A percentile compares a stretch with the other conserved stretches of the same genome.
phyloP scores from a whole-genome alignment of 208 protist species.

The Kentomonas sorsogonicus region DNA sequence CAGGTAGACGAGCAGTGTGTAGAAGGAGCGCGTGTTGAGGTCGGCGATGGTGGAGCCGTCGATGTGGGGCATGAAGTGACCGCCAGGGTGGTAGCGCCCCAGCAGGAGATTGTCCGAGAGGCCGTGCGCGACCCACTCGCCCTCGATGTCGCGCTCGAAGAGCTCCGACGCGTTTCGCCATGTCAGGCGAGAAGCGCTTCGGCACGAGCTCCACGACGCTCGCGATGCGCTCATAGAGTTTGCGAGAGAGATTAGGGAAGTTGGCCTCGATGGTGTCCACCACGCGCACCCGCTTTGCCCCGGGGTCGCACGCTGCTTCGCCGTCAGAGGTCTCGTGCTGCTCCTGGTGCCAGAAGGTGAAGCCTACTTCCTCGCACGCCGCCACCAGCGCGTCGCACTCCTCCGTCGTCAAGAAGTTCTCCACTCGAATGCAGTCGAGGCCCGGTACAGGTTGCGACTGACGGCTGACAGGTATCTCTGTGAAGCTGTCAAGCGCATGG shows the following conservation, averaged over 20 bases:
- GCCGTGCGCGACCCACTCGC: conserved; percentile 65
- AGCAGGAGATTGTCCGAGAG: conserved; percentile 79
- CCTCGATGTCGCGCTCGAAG: conserved; percentile 73
- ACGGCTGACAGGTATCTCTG: conserved; percentile 10
- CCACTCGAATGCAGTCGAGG: conserved; percentile 71
- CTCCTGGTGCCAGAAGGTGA: conserved; percentile 70
- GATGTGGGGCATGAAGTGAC: conserved; percentile 90
- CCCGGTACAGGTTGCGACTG: conserved; percentile 13
- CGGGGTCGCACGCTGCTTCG: conserved; percentile 26
- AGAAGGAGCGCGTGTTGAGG: conserved; percentile 84
- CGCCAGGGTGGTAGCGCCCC: conserved; percentile 70
- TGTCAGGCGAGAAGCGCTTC: conserved; percentile 53
- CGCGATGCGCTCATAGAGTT: conserved; percentile 64
- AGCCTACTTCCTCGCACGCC: conserved; percentile 73
- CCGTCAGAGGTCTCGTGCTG: conserved; percentile 31
- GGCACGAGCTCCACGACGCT: conserved; percentile 44
- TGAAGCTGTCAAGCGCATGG: conserved; percentile 4
- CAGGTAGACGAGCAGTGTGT: conserved; percentile 88
- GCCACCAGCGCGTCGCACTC: conserved; percentile 66
- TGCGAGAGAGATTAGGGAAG: conserved; percentile 49
- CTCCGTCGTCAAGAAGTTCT: conserved; percentile 62
- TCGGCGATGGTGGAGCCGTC: conserved; percentile 85
- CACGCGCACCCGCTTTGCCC: conserved; percentile 56
- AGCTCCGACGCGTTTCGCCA: conserved; percentile 50
- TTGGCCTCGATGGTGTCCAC: conserved; percentile 86